Evolutionary conservation across 148 eudicot genomes (phyloP), one percentile per base, ranked within the genome.

Genomic region (Heliosperma pusillum): DNA sequence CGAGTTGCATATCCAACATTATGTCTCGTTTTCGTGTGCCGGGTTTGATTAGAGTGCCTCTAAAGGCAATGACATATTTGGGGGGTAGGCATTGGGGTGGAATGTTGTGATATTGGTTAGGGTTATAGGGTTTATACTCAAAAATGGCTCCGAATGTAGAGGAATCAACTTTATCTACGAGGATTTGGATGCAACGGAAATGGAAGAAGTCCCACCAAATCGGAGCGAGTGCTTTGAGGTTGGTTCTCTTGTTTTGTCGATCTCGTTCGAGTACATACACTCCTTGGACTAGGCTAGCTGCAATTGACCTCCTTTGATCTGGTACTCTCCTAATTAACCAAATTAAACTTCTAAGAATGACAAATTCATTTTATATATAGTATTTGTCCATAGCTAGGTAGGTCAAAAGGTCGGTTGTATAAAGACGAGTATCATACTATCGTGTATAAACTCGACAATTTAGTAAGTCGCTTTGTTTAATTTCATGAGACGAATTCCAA

Each of bases 251-350:
- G 30, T 81, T 66, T 70, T 86, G 87, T 21, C 91, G 84, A 22
- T 93, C 98, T 64, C 89, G 77, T 77, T 93, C 97, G 12, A 91
- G 73, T 44, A 86, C 57, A 81, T 88, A 93, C 0, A 87, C 94
- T 10, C 91, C 98, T 77, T 91, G 88, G 16, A 93, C 91, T 66
- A 60, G 26, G 33, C 36, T 1, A 74, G 55, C 55, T 11, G 55
- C 55, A 12, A 50, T 50, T 50, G 89, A 85, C 75, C 82, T 84
- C 57, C 92, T 74, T 52, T 89, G 86, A 25, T 78, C 63, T 1
- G 81, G 53, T 29, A 78, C 76, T 22, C 66, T 68, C 98, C 97
- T 91, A 66, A 45, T 36, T 36, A 36, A 36, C 9, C 42, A 36
- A 36, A 36, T 36, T 36, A 36, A 36, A 36, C 9, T 36, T 36